phyloP scores from a whole-genome alignment of 139 green algal species.

The Tetradesmus lagerheimii region DNA sequence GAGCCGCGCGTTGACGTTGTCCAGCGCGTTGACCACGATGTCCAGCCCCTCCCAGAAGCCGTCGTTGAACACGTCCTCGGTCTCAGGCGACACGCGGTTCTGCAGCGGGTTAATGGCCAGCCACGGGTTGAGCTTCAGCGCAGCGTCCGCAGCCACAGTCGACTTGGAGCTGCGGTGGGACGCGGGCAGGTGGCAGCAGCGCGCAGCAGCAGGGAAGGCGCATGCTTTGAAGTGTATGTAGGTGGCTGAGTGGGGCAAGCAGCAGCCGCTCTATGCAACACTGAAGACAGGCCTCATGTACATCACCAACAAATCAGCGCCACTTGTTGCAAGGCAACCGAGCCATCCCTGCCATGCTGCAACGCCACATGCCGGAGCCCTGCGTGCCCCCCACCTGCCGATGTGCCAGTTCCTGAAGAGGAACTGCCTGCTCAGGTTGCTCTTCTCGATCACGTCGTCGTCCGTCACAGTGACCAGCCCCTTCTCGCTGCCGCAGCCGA shows the following conservation, averaged over 20 bases:
- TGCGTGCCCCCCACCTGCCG: conserved; percentile 77
- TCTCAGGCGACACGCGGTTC: conserved; percentile 96
- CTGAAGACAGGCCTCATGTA: too few species aligned
- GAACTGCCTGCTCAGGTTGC: conserved; percentile 98
- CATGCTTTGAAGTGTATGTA: too few species aligned
- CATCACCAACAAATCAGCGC: too few species aligned
- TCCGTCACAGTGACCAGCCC: conserved; percentile 91
- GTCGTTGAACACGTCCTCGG: conserved; percentile 95
- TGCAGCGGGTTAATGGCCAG: conserved; percentile 90
- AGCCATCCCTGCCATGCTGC: too few species aligned
- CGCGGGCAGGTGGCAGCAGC: not conserved
- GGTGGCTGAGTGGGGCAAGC: too few species aligned
- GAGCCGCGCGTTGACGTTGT: conserved; percentile 96
- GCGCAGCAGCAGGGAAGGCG: not conserved
- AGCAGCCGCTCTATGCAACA: too few species aligned
- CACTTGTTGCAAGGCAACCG: too few species aligned
- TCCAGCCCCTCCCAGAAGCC: conserved; percentile 88
- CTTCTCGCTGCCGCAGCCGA: conserved; percentile 53
- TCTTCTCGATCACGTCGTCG: conserved; percentile 98
- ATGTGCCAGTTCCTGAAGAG: conserved; percentile 99
- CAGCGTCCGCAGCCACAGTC: conserved; percentile 80
- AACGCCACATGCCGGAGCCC: too few species aligned
- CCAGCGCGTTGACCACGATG: conserved; percentile 96
- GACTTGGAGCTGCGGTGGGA: conserved; percentile 81
- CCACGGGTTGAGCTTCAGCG: conserved; percentile 85